A percentile compares a stretch with the other conserved stretches of the same genome.
Evolutionary conservation across 2,329 filamentous ascomycete genomes (phyloP).

Genomic region (Sphaerulina musiva): DNA sequence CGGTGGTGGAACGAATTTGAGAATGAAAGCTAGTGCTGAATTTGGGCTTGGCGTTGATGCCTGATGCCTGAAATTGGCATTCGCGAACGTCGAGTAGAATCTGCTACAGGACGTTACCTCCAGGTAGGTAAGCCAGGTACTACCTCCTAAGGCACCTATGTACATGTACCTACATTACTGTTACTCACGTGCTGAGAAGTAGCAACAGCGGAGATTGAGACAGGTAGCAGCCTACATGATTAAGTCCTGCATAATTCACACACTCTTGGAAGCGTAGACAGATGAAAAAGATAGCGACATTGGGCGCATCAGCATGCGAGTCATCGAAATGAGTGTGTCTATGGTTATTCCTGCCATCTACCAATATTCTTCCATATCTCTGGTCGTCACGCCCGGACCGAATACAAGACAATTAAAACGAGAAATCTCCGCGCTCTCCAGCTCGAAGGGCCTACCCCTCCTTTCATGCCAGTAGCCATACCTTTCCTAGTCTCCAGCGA

Average conservation of each 20-base stretch:
- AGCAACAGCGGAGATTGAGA: no score
- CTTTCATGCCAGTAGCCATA: constrained; percentile 1
- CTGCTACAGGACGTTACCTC: neutral
- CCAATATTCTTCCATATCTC: constrained; percentile 9
- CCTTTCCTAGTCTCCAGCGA: neutral
- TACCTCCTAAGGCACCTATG: no score
- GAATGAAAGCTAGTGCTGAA: constrained; percentile 1
- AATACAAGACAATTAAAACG: constrained; percentile 5
- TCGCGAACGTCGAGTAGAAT: constrained; percentile 1
- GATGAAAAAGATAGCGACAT: neutral
- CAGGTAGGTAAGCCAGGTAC: no score
- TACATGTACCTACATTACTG: no score
- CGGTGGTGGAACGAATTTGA: constrained; percentile 7
- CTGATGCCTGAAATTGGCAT: no score
- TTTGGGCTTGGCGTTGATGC: neutral
- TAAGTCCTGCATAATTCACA: no score
- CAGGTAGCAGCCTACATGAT: no score
- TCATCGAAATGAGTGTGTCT: constrained; percentile 11
- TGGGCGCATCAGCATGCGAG: constrained; percentile 6
- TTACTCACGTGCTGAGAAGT: no score
- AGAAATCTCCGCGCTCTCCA: constrained; percentile 3
- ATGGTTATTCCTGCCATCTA: constrained; percentile 11
- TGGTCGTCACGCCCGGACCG: constrained; percentile 5
- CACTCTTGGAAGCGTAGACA: neutral
- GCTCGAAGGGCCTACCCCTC: neutral